Conservation (phyloP, 2,329 filamentous ascomycete species). For the Ustulina deusta region DNA sequence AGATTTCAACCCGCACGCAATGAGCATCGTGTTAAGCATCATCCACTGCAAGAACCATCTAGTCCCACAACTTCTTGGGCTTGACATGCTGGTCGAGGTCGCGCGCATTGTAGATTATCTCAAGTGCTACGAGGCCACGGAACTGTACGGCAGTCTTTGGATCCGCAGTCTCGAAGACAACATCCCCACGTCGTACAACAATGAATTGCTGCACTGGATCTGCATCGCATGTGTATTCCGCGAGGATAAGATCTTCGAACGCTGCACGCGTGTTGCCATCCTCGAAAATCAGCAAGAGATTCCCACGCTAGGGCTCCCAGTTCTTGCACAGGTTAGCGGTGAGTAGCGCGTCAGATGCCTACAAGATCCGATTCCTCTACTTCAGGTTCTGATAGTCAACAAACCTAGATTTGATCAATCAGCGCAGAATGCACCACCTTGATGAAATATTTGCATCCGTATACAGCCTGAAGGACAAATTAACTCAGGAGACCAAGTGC, state of each 20-base stretch:
- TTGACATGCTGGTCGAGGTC: constrained; percentile 10
- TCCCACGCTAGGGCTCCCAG: not conserved
- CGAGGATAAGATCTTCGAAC: not conserved
- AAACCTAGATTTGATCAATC: not conserved
- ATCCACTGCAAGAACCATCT: not conserved
- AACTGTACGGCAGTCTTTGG: not conserved
- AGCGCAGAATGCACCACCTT: not conserved
- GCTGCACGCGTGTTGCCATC: constrained; percentile 19
- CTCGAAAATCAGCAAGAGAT: not conserved
- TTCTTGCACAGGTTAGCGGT: not conserved
- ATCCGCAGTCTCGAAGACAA: not conserved
- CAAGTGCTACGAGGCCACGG: constrained; percentile 4
- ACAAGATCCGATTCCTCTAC: not conserved
- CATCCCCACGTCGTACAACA: not conserved
- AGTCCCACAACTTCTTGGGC: not conserved
- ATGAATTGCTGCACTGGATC: constrained; percentile 11
- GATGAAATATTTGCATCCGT: not conserved
- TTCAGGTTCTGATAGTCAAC: not conserved
- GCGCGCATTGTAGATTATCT: constrained; percentile 16
- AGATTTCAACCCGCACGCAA: not conserved
- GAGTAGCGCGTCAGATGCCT: not conserved
- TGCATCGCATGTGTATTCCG: constrained; percentile 13
- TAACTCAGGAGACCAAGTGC: not conserved
- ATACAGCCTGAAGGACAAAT: not conserved
- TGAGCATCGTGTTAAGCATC: not conserved